Evolutionary conservation across 1,139 yeast species (phyloP).

Genomic region (Sugiyamaella sp.): DNA sequence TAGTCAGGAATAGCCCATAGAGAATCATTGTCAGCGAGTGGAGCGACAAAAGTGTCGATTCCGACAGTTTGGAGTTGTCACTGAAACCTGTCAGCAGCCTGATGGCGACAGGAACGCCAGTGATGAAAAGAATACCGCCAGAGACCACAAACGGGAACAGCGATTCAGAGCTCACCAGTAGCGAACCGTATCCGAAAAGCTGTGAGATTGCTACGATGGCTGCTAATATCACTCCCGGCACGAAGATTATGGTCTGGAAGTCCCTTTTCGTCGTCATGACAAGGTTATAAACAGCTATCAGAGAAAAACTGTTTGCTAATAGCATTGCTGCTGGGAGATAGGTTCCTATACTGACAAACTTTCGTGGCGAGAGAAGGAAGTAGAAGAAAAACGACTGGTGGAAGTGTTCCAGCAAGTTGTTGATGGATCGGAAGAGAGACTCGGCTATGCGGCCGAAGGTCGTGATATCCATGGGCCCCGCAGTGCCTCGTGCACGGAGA

Average conservation of each 20-base stretch:
- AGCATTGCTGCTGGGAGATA: slow-evolving; percentile 86
- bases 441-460: slow-evolving; percentile 91
- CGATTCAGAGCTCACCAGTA: slow-evolving; percentile 23
- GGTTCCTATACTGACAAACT: slow-evolving; percentile 91
- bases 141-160: slow-evolving; percentile 24
- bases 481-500: slow-evolving; percentile 62
- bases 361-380: slow-evolving; percentile 72
- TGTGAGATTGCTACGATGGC: slow-evolving; percentile 28
- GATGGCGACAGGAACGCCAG: slow-evolving; percentile 22
- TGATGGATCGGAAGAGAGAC: slow-evolving; percentile 83
- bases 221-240: slow-evolving; percentile 32
- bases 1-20: slow-evolving; percentile 69
- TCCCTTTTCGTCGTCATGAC: slow-evolving; percentile 34
- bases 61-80: neutral
- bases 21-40: slow-evolving; percentile 56
- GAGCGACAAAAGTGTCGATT: slow-evolving; percentile 27
- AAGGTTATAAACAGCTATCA: slow-evolving; percentile 63
- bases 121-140: slow-evolving; percentile 22
- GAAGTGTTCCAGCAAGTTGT: slow-evolving; percentile 90
- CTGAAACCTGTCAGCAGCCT: slow-evolving; percentile 17
- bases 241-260: slow-evolving; percentile 27
- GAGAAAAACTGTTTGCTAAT: slow-evolving; percentile 67
- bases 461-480: slow-evolving; percentile 74
- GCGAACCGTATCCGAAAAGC: slow-evolving; percentile 29
- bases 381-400: slow-evolving; percentile 97